A percentile compares a stretch with the other conserved stretches of the same genome.
Evolutionary conservation across 805 yeast genomes (phyloP).

Genomic region (Kazachstania africana): DNA sequence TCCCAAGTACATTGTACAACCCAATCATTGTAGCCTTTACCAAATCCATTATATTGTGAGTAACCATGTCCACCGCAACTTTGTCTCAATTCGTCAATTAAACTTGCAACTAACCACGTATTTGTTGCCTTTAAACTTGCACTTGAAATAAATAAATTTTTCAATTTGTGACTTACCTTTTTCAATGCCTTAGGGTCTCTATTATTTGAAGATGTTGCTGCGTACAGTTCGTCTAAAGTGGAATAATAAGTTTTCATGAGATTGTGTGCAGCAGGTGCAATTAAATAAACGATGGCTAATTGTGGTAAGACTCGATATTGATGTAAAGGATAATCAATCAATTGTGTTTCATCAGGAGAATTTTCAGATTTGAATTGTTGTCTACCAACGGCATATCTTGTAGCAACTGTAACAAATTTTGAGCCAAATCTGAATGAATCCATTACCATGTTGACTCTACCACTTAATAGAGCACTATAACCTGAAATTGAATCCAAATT

Average conservation of each 20-base stretch:
- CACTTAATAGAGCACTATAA: constrained; percentile 77
- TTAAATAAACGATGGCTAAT: constrained; percentile 65
- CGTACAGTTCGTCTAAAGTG: constrained; percentile 43
- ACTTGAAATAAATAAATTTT: constrained; percentile 70
- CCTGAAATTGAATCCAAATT: constrained; percentile 76
- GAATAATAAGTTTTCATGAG: constrained; percentile 40
- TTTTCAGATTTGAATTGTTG: constrained; percentile 51
- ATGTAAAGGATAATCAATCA: constrained; percentile 79
- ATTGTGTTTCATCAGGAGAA: constrained; percentile 41
- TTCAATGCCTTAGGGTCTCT: constrained; percentile 17
- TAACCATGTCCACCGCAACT: constrained; percentile 96
- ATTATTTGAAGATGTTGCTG: constrained; percentile 33
- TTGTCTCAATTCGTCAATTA: constrained; percentile 85
- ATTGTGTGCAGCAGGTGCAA: constrained; percentile 58
- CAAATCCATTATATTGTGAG: constrained; percentile 85
- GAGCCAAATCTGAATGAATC: constrained; percentile 77
- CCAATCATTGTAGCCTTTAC: constrained; percentile 82
- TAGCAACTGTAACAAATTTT: constrained; percentile 70
- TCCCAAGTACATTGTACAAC: constrained; percentile 99
- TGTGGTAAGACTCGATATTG: constrained; percentile 82
- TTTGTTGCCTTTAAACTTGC: constrained; percentile 83
- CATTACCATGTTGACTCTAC: constrained; percentile 81
- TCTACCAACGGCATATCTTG: constrained; percentile 82
- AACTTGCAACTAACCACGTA: constrained; percentile 73
- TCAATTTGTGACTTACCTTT: constrained; percentile 35